phyloP scores from a whole-genome alignment of 345 rosid genomes.

The Limnanthes douglasii region DNA sequence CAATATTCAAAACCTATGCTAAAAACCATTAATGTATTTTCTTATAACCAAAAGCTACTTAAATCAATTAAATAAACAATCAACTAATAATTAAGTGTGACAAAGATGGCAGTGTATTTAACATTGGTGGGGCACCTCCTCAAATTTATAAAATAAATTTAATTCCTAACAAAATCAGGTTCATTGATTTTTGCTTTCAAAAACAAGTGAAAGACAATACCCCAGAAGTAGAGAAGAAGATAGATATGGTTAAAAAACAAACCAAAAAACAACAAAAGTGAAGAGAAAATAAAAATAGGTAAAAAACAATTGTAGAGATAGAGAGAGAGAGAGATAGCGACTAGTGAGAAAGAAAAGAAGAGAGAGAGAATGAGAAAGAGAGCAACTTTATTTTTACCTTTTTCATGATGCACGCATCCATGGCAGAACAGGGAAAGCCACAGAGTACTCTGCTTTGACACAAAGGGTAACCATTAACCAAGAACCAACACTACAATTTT shows the following conservation, averaged over 20 bases:
- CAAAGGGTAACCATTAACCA: slow-evolving; percentile 5
- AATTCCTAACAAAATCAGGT: too few species aligned
- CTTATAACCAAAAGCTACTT: too few species aligned
- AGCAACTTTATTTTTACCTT: slow-evolving; percentile 17
- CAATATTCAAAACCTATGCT: too few species aligned
- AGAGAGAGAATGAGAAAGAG: slow-evolving; percentile 7
- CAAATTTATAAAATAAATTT: too few species aligned
- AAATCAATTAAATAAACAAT: background rate
- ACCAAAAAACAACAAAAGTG: background rate
- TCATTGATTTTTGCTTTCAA: background rate
- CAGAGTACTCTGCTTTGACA: slow-evolving; percentile 15
- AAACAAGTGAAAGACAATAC: slow-evolving; percentile 4
- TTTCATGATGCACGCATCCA: slow-evolving; percentile 47
- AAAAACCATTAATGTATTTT: too few species aligned
- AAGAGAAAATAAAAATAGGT: background rate
- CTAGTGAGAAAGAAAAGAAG: slow-evolving; percentile 8
- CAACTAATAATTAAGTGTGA: background rate
- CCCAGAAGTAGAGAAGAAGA: slow-evolving; percentile 6
- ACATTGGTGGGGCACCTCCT: background rate
- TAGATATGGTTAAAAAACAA: background rate
- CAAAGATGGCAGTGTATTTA: slow-evolving; percentile 5
- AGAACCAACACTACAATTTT: background rate
- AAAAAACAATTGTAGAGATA: slow-evolving; percentile 1
- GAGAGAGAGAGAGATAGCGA: slow-evolving; percentile 11
- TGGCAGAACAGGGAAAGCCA: slow-evolving; percentile 21